Evolutionary conservation across 2,329 filamentous ascomycete species (phyloP).

Genomic region (Aspergillus novoparasiticus): DNA sequence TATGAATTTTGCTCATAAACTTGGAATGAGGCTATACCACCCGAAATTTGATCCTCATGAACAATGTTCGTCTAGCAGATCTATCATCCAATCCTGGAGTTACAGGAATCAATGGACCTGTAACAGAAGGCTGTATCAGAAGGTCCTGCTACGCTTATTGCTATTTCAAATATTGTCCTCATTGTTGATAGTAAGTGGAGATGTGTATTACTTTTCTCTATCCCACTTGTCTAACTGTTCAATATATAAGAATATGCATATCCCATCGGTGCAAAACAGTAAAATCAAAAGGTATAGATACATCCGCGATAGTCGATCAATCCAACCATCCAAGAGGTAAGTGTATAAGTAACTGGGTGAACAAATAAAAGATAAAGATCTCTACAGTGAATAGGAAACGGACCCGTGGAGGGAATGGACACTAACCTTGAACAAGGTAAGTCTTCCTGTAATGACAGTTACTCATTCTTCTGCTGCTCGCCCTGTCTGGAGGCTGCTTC

Average conservation of each 20-base stretch:
- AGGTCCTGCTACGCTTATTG: not conserved
- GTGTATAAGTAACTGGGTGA: constrained; percentile 10
- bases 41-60: too few relatives aligned
- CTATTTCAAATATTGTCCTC: not conserved
- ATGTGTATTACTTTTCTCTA: constrained; percentile 21
- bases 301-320: constrained; percentile 10
- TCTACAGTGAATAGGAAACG: constrained; percentile 9
- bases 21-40: too few relatives aligned
- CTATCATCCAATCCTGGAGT: not conserved
- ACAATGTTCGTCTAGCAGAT: too few relatives aligned
- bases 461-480: constrained; percentile 6
- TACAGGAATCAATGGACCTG: not conserved
- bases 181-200: constrained; percentile 12
- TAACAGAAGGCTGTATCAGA: too few relatives aligned
- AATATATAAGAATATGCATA: constrained; percentile 2
- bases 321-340: constrained; percentile 9
- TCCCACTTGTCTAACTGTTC: constrained; percentile 10
- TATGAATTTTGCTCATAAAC: too few relatives aligned
- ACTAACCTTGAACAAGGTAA: not conserved
- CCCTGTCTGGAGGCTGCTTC: constrained; percentile 24
- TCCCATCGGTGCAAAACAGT: constrained; percentile 2
- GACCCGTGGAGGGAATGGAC: not conserved
- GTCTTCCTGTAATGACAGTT: not conserved
- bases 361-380: constrained; percentile 7
- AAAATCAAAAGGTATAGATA: constrained; percentile 15